phyloP scores from a whole-genome alignment of 2,329 filamentous ascomycete genomes.

The Basipetospora sp. region DNA sequence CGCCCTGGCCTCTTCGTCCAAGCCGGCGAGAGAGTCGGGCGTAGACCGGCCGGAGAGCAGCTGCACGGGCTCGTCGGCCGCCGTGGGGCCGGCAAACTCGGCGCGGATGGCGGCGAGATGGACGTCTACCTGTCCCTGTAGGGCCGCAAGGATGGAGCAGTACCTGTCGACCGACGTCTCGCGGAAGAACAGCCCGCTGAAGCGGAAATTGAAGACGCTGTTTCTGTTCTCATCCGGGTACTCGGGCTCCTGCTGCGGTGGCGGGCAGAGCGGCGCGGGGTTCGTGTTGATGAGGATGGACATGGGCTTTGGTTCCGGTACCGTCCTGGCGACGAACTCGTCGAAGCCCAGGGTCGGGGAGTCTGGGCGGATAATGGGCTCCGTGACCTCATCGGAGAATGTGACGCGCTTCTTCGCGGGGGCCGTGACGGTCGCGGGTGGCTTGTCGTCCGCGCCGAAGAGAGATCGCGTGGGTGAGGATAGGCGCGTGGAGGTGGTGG shows the following conservation, averaged over 20 bases:
- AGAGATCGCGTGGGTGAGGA: slow-evolving; percentile 34
- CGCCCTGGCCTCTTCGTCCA: slow-evolving; percentile 21
- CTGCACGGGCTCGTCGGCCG: slow-evolving; percentile 1
- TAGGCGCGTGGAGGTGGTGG: slow-evolving; percentile 26
- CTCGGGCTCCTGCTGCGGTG: slow-evolving; percentile 1
- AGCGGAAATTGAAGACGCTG: background rate
- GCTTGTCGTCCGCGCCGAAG: slow-evolving; percentile 21
- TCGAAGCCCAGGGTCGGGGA: slow-evolving; percentile 45
- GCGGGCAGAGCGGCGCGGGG: slow-evolving; percentile 1
- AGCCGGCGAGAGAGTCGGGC: slow-evolving; percentile 11
- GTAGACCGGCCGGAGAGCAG: slow-evolving; percentile 6
- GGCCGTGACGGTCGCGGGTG: slow-evolving; percentile 5
- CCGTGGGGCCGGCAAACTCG: slow-evolving; percentile 17
- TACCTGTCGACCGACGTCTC: slow-evolving; percentile 33
- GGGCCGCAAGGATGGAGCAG: slow-evolving; percentile 30
- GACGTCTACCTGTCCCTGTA: slow-evolving; percentile 33
- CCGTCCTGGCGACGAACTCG: slow-evolving; percentile 20
- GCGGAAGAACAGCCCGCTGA: slow-evolving; percentile 19
- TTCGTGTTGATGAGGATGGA: slow-evolving; percentile 7
- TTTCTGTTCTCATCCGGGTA: slow-evolving; percentile 4
- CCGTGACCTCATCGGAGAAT: slow-evolving; percentile 21
- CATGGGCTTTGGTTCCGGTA: background rate
- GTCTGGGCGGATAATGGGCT: slow-evolving; percentile 41
- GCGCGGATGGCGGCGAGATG: slow-evolving; percentile 33
- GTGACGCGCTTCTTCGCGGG: slow-evolving; percentile 24